Base-by-base conservation (phyloP, 192 early-diverging fungal genomes). In the Backusella liffmaniae region DNA sequence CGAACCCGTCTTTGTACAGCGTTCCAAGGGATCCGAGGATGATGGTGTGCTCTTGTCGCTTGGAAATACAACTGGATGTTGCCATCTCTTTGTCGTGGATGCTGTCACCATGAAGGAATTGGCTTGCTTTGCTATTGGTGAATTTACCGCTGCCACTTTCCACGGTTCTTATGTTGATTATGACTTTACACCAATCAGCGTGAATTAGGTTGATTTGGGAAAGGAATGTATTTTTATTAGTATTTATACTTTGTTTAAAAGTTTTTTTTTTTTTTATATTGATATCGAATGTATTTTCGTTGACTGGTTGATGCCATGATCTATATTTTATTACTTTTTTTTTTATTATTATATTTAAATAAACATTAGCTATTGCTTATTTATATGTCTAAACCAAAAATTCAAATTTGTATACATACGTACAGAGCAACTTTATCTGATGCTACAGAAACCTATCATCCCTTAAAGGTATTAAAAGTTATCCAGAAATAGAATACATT, bases 1-100 rank as follows among this genome's bases (percentile, higher is more conserved):
- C 3, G 89, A 90, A 36, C 88, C 89, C 1, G 76, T 90, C 23
- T 89, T 90, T 84, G 83, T 89, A 9, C 80, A 85, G 5, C 77
- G 75, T 3, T 88, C 89, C 0, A 77, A 84, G 15, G 79, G 49
- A 10, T 75, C 65, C 0, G 89, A 90, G 70, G 89, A 90, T 46
- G 89, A 90, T 71, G 89, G 88, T 67, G 84, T 89, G 1, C 53
- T 90, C 9, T 68, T 90, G 37, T 81, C 78, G 9, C 70, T 90
- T 66, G 85, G 83, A 6, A 73, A 78, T 53, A 49, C 73, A 21
- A 59, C 71, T 3, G 76, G 74, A 0, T 73, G 75, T 0, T 82
- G 82, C 26, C 86, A 82, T 76, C 69, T 90, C 74, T 35, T 87
- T 35, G 74, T 89, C 0, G 42, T 90, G 59, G 77, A 89, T 76